These are phyloP conservation scores for Daldinia sp. DNA, from an alignment of 2,329 filamentous ascomycete species.

Conservation along the genomic window DNA sequence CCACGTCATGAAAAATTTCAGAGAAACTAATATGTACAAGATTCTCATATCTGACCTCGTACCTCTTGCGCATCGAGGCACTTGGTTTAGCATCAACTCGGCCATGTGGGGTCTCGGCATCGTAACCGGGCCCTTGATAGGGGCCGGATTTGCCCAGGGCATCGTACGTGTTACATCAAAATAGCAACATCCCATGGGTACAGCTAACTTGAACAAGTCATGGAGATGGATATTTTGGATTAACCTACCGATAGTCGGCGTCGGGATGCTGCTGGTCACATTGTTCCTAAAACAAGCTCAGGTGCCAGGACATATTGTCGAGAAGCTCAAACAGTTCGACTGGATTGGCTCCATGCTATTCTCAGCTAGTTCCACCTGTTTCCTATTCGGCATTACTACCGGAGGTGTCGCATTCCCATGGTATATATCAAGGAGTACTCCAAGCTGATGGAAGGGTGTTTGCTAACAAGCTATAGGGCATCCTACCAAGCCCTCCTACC, in stretches of 20 bases:
- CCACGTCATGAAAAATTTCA: too few relatives aligned
- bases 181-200: too few relatives aligned
- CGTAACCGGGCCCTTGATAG: constrained; percentile 59
- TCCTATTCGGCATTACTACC: constrained; percentile 59
- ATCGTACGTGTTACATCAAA: constrained; percentile 40
- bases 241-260: constrained; percentile 65
- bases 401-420: constrained; percentile 73
- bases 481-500: constrained; percentile 70
- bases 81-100: constrained; percentile 45
- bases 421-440: too few relatives aligned
- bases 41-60: constrained; percentile 51
- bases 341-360: constrained; percentile 71
- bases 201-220: constrained; percentile 30
- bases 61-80: constrained; percentile 48
- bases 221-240: constrained; percentile 74
- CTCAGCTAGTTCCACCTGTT: constrained; percentile 49
- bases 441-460: background rate
- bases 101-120: constrained; percentile 59
- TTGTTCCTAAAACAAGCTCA: constrained; percentile 62
- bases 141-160: constrained; percentile 62
- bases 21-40: constrained; percentile 4
- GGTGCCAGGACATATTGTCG: constrained; percentile 54
- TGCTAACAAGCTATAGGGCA: constrained; percentile 30
- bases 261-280: constrained; percentile 56
- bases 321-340: constrained; percentile 65